phyloP scores from a whole-genome alignment of 495 filamentous ascomycete genomes.

The Amniculicola lignicola region DNA sequence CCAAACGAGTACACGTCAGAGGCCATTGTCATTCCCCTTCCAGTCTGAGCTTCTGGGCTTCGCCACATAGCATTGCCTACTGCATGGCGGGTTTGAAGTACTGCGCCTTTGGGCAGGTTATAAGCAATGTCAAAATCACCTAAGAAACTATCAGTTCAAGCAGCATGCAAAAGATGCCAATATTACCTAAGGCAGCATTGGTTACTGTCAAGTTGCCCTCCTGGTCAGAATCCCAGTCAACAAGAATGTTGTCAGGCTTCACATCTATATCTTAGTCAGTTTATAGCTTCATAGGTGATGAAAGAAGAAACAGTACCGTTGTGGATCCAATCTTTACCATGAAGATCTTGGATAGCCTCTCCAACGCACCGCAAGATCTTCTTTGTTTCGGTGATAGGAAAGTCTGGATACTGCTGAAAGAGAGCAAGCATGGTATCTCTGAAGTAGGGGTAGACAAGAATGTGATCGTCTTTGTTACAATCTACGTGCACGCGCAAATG shows the following conservation, averaged over 20 bases:
- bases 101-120: slow-evolving; percentile 34
- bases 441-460: slow-evolving; percentile 39
- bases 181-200: slow-evolving; percentile 38
- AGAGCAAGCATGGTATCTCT: slow-evolving; percentile 34
- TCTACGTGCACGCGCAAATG: slow-evolving; percentile 38
- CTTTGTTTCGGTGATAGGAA: slow-evolving; percentile 30
- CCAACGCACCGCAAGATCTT: slow-evolving; percentile 35
- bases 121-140: slow-evolving; percentile 42
- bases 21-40: slow-evolving; percentile 34
- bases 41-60: slow-evolving; percentile 41
- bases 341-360: slow-evolving; percentile 40
- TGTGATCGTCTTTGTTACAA: slow-evolving; percentile 34
- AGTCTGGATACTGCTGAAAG: slow-evolving; percentile 33
- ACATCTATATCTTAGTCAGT: slow-evolving; percentile 39
- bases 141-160: slow-evolving; percentile 35
- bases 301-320: slow-evolving; percentile 35
- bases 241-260: slow-evolving; percentile 42
- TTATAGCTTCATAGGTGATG: too few relatives aligned
- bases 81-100: slow-evolving; percentile 35
- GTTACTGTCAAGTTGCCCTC: slow-evolving; percentile 37
- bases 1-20: slow-evolving; percentile 40
- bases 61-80: slow-evolving; percentile 42
- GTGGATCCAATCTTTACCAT: slow-evolving; percentile 37
- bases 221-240: slow-evolving; percentile 39
- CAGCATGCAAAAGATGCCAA: slow-evolving; percentile 39